Evolutionary conservation across 495 filamentous ascomycete species (phyloP), one percentile per base, ranked within the genome.

Genomic region (Aspergillus incahuasiensis): DNA sequence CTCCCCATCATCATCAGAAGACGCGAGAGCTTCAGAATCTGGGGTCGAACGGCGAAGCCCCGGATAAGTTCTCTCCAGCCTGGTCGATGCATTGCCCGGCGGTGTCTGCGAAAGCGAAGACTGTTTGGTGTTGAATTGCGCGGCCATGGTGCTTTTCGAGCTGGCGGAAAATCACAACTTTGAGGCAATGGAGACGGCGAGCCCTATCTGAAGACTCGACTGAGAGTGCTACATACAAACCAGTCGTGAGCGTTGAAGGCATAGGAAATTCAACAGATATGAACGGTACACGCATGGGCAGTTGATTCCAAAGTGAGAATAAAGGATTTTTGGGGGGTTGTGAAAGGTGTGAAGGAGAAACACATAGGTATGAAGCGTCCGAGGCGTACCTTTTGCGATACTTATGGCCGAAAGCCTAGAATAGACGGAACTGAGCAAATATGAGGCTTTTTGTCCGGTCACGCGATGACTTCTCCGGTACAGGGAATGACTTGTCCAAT

Each of bases 1-100:
- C 28, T 80, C 91, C 32, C 74, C 80, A 66, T 97, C 92, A 63
- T 97, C 92, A 64, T 97, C 92, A 3, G 92, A 96, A 56, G 91
- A 96, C 35, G 88, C 90, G 45, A 97, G 74, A 40, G 91, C 92
- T 64, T 97, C 92, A 6, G 91, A 96, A 63, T 96, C 92, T 15
- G 92, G 92, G 6, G 92, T 96, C 16, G 90, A 90, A 52, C 87
- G 86, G 59, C 88, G 83, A 39, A 83, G 72, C 44, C 76, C 79
- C 7, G 74, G 71, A 59, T 88, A 85, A 50, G 86, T 74, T 66
- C 88, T 91, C 54, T 94, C 90, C 18, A 88, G 77, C 46, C 88
- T 74, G 22, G 87, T 74, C 25, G 82, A 78, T 35, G 81, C 80
- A 57, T 77, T 86, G 62, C 62, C 78, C 25, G 77, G 55, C 24